These are phyloP conservation scores for Xylaria venustula DNA, from an alignment of 495 filamentous ascomycete species.

Conservation along the genomic window DNA sequence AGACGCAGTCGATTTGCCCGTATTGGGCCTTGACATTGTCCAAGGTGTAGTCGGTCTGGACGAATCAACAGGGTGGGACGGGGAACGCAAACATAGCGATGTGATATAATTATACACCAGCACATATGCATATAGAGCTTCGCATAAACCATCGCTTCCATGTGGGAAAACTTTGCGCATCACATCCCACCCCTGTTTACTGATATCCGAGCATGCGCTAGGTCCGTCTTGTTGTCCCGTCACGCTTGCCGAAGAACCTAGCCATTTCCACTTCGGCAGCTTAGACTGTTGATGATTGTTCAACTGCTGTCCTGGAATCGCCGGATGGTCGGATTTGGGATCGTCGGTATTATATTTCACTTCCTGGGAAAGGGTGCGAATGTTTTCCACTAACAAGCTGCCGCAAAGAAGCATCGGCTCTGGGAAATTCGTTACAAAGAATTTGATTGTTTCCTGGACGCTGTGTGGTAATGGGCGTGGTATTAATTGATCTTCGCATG, in stretches of 20 bases:
- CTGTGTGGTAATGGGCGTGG: slow-evolving; percentile 11
- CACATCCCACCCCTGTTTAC: slow-evolving; percentile 37
- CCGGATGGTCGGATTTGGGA: slow-evolving; percentile 8
- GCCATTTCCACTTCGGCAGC: slow-evolving; percentile 25
- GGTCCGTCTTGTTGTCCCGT: slow-evolving; percentile 16
- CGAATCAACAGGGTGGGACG: slow-evolving; percentile 12
- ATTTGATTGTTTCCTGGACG: slow-evolving; percentile 26
- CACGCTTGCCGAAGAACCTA: slow-evolving; percentile 4
- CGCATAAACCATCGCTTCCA: slow-evolving; percentile 54
- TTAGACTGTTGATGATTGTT: slow-evolving; percentile 21
- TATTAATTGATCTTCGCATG: background rate
- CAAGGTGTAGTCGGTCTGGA: slow-evolving; percentile 21
- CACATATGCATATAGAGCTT: slow-evolving; percentile 63
- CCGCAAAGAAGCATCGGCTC: slow-evolving; percentile 47
- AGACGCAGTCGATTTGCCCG: background rate
- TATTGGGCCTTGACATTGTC: background rate
- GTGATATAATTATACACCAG: slow-evolving; percentile 62
- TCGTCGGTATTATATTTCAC: slow-evolving; percentile 29
- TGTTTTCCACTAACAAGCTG: slow-evolving; percentile 46
- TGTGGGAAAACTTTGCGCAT: slow-evolving; percentile 60
- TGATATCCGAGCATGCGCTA: background rate
- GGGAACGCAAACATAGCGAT: slow-evolving; percentile 36
- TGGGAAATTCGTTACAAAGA: slow-evolving; percentile 26
- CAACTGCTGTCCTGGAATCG: slow-evolving; percentile 9
- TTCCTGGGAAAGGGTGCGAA: slow-evolving; percentile 44